Evolutionary conservation across 2,329 filamentous ascomycete genomes (phyloP).

Genomic region (Clarireedia sp.): DNA sequence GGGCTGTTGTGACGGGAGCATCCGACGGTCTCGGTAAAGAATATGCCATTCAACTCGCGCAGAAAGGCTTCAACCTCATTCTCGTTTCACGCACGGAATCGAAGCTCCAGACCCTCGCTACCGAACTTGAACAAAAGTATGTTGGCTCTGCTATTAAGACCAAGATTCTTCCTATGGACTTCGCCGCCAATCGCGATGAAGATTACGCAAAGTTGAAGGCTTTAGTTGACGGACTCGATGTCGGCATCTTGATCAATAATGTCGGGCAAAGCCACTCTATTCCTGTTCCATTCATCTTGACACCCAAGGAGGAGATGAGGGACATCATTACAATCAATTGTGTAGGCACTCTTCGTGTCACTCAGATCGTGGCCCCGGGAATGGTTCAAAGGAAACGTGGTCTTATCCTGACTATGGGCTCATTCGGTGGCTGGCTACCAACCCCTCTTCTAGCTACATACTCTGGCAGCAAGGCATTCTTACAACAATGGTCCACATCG

Average conservation of each 20-base stretch:
- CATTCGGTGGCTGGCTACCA: slow-evolving; percentile 86
- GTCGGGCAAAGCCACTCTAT: slow-evolving; percentile 92
- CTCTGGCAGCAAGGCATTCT: slow-evolving; percentile 94
- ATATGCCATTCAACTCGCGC: slow-evolving; percentile 81
- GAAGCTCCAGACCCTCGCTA: slow-evolving; percentile 72
- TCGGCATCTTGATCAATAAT: slow-evolving; percentile 91
- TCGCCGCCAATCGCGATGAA: slow-evolving; percentile 65
- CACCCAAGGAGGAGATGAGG: slow-evolving; percentile 68
- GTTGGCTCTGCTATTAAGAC: slow-evolving; percentile 54
- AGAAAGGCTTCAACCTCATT: slow-evolving; percentile 88
- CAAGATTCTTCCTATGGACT: slow-evolving; percentile 87
- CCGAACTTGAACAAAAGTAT: slow-evolving; percentile 67
- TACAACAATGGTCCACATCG: slow-evolving; percentile 90
- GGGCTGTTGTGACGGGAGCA: slow-evolving; percentile 90
- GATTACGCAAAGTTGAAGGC: slow-evolving; percentile 71
- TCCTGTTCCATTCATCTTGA: slow-evolving; percentile 80
- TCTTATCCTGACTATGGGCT: slow-evolving; percentile 93
- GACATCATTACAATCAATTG: slow-evolving; percentile 96
- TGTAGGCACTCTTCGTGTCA: slow-evolving; percentile 79
- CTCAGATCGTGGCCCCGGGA: slow-evolving; percentile 73
- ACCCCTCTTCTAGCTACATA: slow-evolving; percentile 92
- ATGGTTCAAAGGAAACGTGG: slow-evolving; percentile 80
- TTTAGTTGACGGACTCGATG: slow-evolving; percentile 64
- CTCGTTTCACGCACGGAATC: slow-evolving; percentile 93
- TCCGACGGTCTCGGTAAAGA: slow-evolving; percentile 97